Evolutionary conservation across 306 rosid species (phyloP), one percentile per base, ranked within the genome.

Genomic region (Senna siamea): DNA sequence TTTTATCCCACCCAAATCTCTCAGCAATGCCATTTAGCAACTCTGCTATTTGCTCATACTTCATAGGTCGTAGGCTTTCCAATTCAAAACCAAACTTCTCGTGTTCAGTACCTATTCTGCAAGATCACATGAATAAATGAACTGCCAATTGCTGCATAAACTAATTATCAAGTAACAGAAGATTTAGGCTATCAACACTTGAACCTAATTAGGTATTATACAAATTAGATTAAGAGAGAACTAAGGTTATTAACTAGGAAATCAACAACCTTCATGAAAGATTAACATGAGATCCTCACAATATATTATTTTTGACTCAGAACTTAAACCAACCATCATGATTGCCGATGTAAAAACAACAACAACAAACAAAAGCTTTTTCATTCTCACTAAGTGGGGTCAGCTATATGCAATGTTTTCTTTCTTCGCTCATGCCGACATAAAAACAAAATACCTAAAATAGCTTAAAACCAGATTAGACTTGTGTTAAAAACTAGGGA

Each of bases 81-180:
- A 86, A 61, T 76, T 93, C 92, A 78, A 93, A 91, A 69, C 98
- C 97, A 72, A 93, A 93, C 88, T 93, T 93, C 88, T 93, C 98
- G 35, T 93, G 98, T 73, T 93, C 98, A 70, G 98, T 91, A 59
- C 98, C 98, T 78, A 93, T 93, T 88, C 98, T 93, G 96, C 78
- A 85, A 71, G 69, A 79, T 51, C 72, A 58, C 58, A n/a, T 40
- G 73, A 71, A 56, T 13, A 72, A 48, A 51, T 72, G n/a, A 83
- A 35, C 46, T 47, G 63, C 63, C 43, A 40, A 44, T 12, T 62
- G 51, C 68, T 52, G 43, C 56, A 41, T n/a, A 53, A 78, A 59
- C 66, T 26, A 75, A 41, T 28, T 28, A 46, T 48, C 50, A 46
- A 34, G 65, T n/a, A n/a, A n/a, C n/a, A 55, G 52, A 53, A 19